Evolutionary conservation across 2,329 filamentous ascomycete species (phyloP).

Genomic region (Cladosporium halotolerans): DNA sequence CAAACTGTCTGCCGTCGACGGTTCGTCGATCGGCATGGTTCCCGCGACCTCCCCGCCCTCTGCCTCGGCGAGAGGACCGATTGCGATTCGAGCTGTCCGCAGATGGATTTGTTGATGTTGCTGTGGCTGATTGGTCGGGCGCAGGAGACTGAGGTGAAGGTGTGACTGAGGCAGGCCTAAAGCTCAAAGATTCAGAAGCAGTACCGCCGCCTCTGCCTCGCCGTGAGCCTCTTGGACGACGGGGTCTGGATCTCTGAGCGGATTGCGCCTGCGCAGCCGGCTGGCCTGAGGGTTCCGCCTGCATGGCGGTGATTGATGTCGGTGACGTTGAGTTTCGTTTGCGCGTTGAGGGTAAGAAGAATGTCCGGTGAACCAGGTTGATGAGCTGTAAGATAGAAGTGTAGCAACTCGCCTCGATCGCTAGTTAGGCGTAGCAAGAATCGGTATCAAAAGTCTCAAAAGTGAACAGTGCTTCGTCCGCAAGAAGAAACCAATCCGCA

Average conservation of each 20-base stretch:
- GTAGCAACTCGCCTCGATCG: too few species aligned
- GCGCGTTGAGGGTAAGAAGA: too few species aligned
- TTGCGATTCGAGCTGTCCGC: not conserved
- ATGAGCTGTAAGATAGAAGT: too few species aligned
- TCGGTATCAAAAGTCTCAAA: too few species aligned
- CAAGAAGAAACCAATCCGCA: too few species aligned
- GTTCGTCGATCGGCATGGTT: constrained; percentile 19
- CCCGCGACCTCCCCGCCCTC: constrained; percentile 21
- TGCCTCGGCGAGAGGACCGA: constrained; percentile 12
- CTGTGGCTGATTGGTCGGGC: constrained; percentile 12
- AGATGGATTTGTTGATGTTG: not conserved
- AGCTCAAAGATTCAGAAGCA: constrained; percentile 22
- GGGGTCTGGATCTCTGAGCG: not conserved
- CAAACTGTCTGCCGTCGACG: constrained; percentile 43
- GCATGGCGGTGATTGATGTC: constrained; percentile 3
- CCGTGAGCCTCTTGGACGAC: constrained; percentile 19
- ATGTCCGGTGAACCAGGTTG: too few species aligned
- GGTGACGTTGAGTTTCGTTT: not conserved
- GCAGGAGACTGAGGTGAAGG: constrained; percentile 16
- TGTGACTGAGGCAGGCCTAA: constrained; percentile 29
- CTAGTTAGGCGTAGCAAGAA: too few species aligned
- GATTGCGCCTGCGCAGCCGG: constrained; percentile 5
- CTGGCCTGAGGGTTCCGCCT: constrained; percentile 2
- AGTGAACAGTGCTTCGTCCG: too few species aligned
- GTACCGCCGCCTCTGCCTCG: constrained; percentile 23